phyloP scores from a whole-genome alignment of 164 flowering plant genomes.

The Cinnamomum micranthum region DNA sequence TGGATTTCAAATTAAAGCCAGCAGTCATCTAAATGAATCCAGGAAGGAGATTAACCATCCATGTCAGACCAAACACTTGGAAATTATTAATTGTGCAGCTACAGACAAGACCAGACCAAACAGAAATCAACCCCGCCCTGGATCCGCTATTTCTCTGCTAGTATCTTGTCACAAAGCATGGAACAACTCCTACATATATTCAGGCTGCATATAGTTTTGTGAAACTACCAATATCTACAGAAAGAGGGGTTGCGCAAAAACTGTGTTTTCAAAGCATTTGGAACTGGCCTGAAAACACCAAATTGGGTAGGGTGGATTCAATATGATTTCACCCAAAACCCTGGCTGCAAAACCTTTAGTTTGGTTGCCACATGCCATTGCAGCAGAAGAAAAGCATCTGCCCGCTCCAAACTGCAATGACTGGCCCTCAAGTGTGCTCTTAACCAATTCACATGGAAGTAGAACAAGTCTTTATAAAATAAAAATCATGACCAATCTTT shows the following conservation, averaged over 20 bases:
- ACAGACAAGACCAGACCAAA: neutral
- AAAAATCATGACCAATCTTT: neutral
- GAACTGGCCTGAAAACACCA: too few relatives aligned
- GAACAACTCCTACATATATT: neutral
- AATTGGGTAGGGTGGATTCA: neutral
- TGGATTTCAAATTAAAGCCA: neutral
- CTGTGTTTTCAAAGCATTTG: neutral
- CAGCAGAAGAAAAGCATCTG: neutral
- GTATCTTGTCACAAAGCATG: neutral
- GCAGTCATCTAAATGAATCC: neutral
- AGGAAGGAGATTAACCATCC: neutral
- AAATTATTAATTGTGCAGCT: neutral
- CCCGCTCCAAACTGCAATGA: neutral
- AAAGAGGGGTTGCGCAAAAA: neutral
- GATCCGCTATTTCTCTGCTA: neutral
- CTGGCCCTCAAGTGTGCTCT: neutral
- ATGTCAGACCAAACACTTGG: neutral
- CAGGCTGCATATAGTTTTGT: neutral
- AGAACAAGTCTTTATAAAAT: neutral
- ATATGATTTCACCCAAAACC: neutral
- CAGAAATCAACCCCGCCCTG: neutral
- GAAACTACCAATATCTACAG: neutral
- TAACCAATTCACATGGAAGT: too few relatives aligned
- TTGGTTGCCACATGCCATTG: neutral
- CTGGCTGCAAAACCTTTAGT: neutral